Evolutionary conservation across 2,329 filamentous ascomycete genomes (phyloP).

Genomic region (Penicillium rolfsii): DNA sequence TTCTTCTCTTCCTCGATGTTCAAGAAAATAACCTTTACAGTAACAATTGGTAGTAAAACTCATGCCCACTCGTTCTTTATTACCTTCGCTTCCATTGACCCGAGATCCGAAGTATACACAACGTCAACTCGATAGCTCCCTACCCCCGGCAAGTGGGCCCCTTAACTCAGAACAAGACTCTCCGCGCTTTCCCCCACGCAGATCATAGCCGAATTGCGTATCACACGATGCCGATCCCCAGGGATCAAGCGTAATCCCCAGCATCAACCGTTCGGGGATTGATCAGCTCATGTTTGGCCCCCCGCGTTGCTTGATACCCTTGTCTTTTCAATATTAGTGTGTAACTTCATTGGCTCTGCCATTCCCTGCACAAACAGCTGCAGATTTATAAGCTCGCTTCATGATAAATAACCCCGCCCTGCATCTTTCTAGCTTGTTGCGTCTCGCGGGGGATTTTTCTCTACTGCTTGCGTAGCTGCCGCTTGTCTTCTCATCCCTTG

Average conservation of each 20-base stretch:
- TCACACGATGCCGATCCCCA: conserved; percentile 14
- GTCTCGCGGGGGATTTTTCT: background rate
- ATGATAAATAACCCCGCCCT: conserved; percentile 1
- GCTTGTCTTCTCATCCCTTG: background rate
- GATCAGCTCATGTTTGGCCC: background rate
- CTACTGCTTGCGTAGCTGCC: background rate
- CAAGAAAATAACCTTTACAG: background rate
- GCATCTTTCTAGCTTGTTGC: background rate
- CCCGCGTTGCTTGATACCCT: background rate
- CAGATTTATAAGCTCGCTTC: conserved; percentile 19
- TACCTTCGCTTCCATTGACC: background rate
- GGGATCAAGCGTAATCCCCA: background rate
- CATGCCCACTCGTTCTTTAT: background rate
- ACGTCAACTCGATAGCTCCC: background rate
- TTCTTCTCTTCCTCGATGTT: background rate
- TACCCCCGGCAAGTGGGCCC: background rate
- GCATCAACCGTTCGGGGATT: conserved; percentile 7
- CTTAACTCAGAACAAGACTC: background rate
- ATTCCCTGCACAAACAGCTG: conserved; percentile 1
- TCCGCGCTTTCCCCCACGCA: background rate
- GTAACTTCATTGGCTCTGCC: conserved; percentile 4
- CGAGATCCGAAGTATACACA: background rate
- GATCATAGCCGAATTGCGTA: conserved; percentile 19
- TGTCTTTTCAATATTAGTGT: background rate
- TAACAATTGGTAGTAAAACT: background rate